A percentile compares a stretch with the other conserved stretches of the same genome.
Evolutionary conservation across 2,329 filamentous ascomycete species (phyloP).

Genomic region (Pyricularia pennisetigena): DNA sequence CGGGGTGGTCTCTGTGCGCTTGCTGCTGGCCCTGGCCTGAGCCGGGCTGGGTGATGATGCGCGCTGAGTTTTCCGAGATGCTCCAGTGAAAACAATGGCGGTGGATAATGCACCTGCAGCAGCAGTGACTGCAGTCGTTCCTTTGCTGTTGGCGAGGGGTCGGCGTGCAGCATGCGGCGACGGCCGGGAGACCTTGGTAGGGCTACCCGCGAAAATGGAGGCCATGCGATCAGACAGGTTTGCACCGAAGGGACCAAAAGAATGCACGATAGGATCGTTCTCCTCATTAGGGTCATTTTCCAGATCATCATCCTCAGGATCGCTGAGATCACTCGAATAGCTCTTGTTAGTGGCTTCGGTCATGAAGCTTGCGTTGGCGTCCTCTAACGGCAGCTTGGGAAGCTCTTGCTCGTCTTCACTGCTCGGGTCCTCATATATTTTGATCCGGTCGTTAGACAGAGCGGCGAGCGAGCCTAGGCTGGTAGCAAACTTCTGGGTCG

Average conservation of each 20-base stretch:
- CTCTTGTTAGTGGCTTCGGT: conserved; percentile 37
- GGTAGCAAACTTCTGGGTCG: conserved; percentile 35
- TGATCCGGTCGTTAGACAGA: conserved; percentile 32
- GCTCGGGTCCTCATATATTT: conserved; percentile 66
- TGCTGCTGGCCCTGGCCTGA: conserved; percentile 1
- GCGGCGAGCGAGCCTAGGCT: conserved; percentile 30
- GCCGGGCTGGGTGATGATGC: neutral
- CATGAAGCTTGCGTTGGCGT: conserved; percentile 33
- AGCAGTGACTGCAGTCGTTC: conserved; percentile 3
- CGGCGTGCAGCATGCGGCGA: neutral
- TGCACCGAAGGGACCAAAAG: conserved; percentile 82
- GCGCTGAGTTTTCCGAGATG: neutral
- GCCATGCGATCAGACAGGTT: conserved; percentile 77
- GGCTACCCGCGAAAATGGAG: conserved; percentile 63
- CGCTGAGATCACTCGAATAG: conserved; percentile 48
- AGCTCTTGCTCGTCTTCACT: conserved; percentile 40
- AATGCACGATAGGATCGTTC: conserved; percentile 87
- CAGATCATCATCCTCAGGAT: conserved; percentile 49
- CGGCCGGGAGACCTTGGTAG: conserved; percentile 27
- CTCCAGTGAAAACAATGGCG: neutral
- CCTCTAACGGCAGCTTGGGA: conserved; percentile 19
- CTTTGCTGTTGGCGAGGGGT: conserved; percentile 6
- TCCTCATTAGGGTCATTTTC: conserved; percentile 82
- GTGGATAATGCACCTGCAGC: neutral
- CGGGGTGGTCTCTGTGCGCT: neutral